Conservation (phyloP, 1,284 basidiomycete species). For the Earliella scabrosa region DNA sequence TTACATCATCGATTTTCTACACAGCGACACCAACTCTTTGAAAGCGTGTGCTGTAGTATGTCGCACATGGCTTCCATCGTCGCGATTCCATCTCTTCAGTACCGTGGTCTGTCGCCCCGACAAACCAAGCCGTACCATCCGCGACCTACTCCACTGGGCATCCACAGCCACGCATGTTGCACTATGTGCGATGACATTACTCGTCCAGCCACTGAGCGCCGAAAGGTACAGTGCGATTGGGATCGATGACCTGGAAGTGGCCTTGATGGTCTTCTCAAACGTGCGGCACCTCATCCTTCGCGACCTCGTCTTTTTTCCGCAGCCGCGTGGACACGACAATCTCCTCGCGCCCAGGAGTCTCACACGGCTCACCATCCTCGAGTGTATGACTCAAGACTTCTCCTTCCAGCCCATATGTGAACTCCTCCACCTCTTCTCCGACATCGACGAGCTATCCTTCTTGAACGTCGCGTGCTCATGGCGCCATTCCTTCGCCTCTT, state of each 20-base stretch:
- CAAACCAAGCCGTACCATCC: background rate
- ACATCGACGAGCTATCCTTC: background rate
- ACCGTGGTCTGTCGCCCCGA: background rate
- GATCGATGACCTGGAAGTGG: background rate
- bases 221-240: background rate
- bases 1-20: constrained; percentile 36
- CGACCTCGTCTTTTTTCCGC: background rate
- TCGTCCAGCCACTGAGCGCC: background rate
- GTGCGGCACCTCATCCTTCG: background rate
- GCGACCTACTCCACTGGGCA: background rate
- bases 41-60: constrained; percentile 36
- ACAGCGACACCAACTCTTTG: constrained; percentile 32
- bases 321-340: no score
- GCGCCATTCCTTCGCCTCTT: background rate
- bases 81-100: constrained; percentile 37
- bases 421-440: background rate
- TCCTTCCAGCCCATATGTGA: background rate
- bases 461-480: background rate
- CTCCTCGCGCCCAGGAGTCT: background rate
- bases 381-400: background rate
- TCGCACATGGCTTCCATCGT: constrained; percentile 35
- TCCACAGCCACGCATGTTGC: background rate
- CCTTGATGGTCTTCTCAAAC: background rate
- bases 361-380: background rate
- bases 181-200: background rate